Percentiles rank a stretch among this genome's conserved stretches.
Evolutionary conservation across 306 rosid genomes (phyloP).

Genomic region (Vigna reflexopilosa): DNA sequence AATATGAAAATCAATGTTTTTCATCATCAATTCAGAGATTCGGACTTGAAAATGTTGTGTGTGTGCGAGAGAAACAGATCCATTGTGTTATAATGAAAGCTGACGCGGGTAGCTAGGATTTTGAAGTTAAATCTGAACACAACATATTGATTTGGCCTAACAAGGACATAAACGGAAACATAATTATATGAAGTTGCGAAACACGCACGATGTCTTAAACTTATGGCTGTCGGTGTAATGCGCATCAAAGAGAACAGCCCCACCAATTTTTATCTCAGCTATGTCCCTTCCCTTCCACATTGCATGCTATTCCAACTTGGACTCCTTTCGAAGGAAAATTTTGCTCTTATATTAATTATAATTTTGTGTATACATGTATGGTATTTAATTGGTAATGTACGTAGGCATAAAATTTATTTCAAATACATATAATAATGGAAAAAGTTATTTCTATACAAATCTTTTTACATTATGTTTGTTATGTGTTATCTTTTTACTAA

Average conservation of each 20-base stretch:
- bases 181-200: background rate
- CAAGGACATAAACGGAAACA: background rate
- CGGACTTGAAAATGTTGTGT: background rate
- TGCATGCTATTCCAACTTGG: background rate
- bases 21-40: too few relatives aligned
- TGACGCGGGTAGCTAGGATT: constrained; percentile 1
- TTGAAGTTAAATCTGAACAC: background rate
- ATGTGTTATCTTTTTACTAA: too few relatives aligned
- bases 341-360: too few relatives aligned
- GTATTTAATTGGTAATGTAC: too few relatives aligned
- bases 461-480: too few relatives aligned
- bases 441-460: too few relatives aligned
- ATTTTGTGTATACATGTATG: too few relatives aligned
- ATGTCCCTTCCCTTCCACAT: background rate
- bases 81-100: background rate
- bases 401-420: too few relatives aligned
- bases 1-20: too few relatives aligned
- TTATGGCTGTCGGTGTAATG: constrained; percentile 17
- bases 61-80: background rate
- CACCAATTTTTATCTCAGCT: background rate
- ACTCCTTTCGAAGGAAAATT: too few relatives aligned
- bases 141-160: background rate
- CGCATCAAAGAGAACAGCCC: background rate
- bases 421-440: too few relatives aligned
- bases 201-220: background rate